Base-by-base conservation (phyloP, 225 moss, liverwort and hornwort genomes). In the Bryoerythrophyllum caledonicum region DNA sequence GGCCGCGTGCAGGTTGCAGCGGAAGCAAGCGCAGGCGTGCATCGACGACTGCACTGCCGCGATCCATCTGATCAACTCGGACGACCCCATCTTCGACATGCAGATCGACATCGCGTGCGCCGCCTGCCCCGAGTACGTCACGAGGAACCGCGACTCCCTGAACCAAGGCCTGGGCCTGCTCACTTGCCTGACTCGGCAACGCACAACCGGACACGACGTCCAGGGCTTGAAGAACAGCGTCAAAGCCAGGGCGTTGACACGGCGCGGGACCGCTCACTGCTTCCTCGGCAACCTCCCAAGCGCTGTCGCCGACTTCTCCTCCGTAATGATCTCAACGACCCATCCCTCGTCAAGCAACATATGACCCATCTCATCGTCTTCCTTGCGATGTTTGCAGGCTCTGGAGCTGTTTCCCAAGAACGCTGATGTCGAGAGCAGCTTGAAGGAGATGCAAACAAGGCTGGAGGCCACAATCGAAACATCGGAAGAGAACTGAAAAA, bases 1-100 rank as follows among this genome's bases (percentile, higher is more conserved):
- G 37, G 86, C 89, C 38, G 84, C 80, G 21, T 87, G 86, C 60
- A 81, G 88, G 77, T 69, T 89, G 43, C 83, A 86, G 17, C 62
- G 81, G 0, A 89, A 82, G 61, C 88, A 84, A 72, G 65, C 27
- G 4, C 86, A 86, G 5, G 86, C 81, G 10, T 86, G 86, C 61
- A 58, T 89, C n/a, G 88, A 89, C 2, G 88, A 89, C 52, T 77
- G 88, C 81, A 86, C 74, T 2, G 75, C 81, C 10, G 69, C 72
- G 23, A 68, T 82, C 44, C 81, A 69, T 60, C 57, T 89, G 41
- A 79, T 89, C 10, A 71, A 74, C 20, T 82, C 76, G 6, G 84
- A 84, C 35, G 80, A 80, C 14, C 79, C 78, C 15, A 32, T 83
- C 13, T 86, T 89, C 12, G 83, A 89, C 55, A 28, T 83, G 17